These are phyloP conservation scores for Globisporangium acanthophoron DNA, from an alignment of 352 stramenopile genomes.

Conservation along the genomic window DNA sequence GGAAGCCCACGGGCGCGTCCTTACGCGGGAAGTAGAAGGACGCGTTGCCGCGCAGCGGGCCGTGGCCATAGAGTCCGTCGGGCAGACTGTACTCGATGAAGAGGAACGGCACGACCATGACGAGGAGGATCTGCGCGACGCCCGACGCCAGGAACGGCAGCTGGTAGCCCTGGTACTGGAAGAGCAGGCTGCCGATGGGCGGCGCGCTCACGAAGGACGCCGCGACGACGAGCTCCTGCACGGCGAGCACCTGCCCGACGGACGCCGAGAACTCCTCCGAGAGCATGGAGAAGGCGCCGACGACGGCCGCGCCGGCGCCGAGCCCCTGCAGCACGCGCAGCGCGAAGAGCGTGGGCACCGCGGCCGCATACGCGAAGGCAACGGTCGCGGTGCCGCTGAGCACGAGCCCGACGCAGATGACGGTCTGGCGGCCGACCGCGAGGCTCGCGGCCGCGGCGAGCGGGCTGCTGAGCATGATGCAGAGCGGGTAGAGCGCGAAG, in stretches of 20 bases:
- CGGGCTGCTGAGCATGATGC: conserved; percentile 69
- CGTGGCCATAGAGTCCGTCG: conserved; percentile 41
- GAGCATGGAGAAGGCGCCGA: conserved; percentile 62
- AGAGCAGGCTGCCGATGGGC: conserved; percentile 51
- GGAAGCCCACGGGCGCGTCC: conserved; percentile 24
- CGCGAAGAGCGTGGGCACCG: conserved; percentile 29
- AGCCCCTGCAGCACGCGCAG: conserved; percentile 57
- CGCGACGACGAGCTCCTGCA: conserved; percentile 67
- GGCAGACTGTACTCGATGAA: conserved; percentile 75
- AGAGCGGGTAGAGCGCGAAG: conserved; percentile 70
- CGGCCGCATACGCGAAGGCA: conserved; percentile 50
- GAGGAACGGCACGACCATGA: conserved; percentile 61
- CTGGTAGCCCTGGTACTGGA: conserved; percentile 42
- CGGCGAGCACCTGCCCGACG: conserved; percentile 45
- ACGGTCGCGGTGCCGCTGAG: conserved; percentile 58
- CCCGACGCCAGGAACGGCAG: conserved; percentile 58
- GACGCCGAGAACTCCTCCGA: conserved; percentile 54
- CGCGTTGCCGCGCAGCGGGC: conserved; percentile 13
- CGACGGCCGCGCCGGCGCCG: conserved; percentile 52
- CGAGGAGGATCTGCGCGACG: conserved; percentile 46
- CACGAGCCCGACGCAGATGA: conserved; percentile 66
- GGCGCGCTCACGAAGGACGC: conserved; percentile 57
- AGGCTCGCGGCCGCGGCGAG: conserved; percentile 39
- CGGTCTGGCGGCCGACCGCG: conserved; percentile 44
- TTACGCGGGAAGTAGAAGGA: conserved; percentile 22